phyloP scores from a whole-genome alignment of 495 filamentous ascomycete genomes.

The Talaromyces ruber region DNA sequence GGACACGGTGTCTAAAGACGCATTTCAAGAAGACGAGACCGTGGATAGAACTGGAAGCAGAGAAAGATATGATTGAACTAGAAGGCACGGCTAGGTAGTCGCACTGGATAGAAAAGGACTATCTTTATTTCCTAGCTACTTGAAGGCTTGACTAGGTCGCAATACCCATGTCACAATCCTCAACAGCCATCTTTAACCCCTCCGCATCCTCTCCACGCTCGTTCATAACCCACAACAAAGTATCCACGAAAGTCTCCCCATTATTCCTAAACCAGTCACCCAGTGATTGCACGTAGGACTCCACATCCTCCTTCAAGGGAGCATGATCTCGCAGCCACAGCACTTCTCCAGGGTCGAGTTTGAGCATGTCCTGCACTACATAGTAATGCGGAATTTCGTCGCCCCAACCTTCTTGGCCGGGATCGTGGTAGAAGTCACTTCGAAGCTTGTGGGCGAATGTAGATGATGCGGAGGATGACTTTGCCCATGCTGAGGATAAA shows the following conservation, averaged over 20 bases:
- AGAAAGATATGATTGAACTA: neutral
- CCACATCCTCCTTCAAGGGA: slow-evolving; percentile 44
- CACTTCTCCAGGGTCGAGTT: slow-evolving; percentile 50
- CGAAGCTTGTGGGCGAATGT: slow-evolving; percentile 20
- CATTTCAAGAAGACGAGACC: slow-evolving; percentile 35
- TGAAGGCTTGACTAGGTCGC: slow-evolving; percentile 5
- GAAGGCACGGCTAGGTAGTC: neutral
- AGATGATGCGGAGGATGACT: neutral
- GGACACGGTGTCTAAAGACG: slow-evolving; percentile 16
- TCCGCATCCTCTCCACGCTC: slow-evolving; percentile 32
- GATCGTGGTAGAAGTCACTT: slow-evolving; percentile 30
- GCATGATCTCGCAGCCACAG: slow-evolving; percentile 47
- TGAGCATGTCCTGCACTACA: slow-evolving; percentile 58
- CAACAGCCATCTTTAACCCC: slow-evolving; percentile 21
- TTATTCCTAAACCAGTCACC: slow-evolving; percentile 60
- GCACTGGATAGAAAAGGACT: too few relatives aligned
- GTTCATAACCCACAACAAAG: slow-evolving; percentile 33
- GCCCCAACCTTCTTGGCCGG: slow-evolving; percentile 45
- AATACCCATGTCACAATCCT: slow-evolving; percentile 21
- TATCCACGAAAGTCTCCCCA: slow-evolving; percentile 51
- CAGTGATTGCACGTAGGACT: slow-evolving; percentile 37
- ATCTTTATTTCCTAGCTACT: neutral
- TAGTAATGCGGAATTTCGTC: slow-evolving; percentile 57
- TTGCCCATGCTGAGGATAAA: neutral
- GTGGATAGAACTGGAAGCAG: too few relatives aligned